These are phyloP conservation scores for Puccinia coronata DNA, from an alignment of 1,284 basidiomycete species.

Conservation along the genomic window DNA sequence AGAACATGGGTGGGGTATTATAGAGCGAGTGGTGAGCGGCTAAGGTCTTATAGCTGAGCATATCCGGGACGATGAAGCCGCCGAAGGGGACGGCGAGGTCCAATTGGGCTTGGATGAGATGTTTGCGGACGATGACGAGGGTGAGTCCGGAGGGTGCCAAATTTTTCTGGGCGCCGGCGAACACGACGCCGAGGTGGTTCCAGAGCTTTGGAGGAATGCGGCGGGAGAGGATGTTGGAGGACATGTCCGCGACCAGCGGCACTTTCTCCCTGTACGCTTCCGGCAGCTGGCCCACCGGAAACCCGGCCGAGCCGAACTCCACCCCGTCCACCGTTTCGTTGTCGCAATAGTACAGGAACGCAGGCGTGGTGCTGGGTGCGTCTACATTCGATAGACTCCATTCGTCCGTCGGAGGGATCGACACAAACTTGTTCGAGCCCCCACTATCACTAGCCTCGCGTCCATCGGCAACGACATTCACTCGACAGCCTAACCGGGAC, in stretches of 20 bases:
- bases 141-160: conserved; percentile 92
- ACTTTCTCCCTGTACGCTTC: conserved; percentile 62
- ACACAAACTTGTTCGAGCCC: conserved; percentile 73
- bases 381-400: conserved; percentile 71
- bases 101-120: conserved; percentile 78
- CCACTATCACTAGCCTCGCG: conserved; percentile 66
- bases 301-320: too few relatives aligned
- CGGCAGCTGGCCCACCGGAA: conserved; percentile 69
- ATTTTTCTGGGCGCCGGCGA: conserved; percentile 99
- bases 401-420: conserved; percentile 71
- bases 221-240: conserved; percentile 95
- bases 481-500: conserved; percentile 63
- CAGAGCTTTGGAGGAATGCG: conserved; percentile 68
- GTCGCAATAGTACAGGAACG: conserved; percentile 96
- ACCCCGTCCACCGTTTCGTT: conserved; percentile 98
- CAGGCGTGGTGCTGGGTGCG: conserved; percentile 63
- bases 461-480: conserved; percentile 73
- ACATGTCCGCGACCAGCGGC: conserved; percentile 92
- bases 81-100: conserved; percentile 75
- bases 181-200: conserved; percentile 86
- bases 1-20: conserved; percentile 91
- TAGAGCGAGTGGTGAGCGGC: conserved; percentile 80
- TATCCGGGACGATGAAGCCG: conserved; percentile 70
- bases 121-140: conserved; percentile 86
- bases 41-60: conserved; percentile 81